These are phyloP conservation scores for Hyphodiscus hymeniophilus DNA, from an alignment of 495 filamentous ascomycete genomes.

Conservation along the genomic window DNA sequence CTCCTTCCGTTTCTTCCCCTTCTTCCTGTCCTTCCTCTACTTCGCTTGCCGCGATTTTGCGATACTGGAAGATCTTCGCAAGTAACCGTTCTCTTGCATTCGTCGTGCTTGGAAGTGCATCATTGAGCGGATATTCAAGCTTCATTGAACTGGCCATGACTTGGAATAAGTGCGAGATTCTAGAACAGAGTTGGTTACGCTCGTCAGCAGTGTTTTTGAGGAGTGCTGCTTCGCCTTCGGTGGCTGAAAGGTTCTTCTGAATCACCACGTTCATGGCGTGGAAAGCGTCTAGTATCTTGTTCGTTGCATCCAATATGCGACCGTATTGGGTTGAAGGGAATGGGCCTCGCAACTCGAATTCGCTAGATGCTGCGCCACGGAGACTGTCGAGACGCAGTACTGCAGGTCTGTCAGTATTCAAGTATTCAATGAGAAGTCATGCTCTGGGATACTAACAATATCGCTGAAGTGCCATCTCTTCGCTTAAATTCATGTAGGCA, in stretches of 20 bases:
- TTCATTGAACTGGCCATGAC: constrained; percentile 89
- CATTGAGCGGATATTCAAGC: constrained; percentile 85
- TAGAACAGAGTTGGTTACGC: constrained; percentile 64
- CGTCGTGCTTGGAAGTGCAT: constrained; percentile 74
- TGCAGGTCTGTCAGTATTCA: constrained; percentile 25
- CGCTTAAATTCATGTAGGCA: constrained; percentile 72
- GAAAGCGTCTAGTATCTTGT: constrained; percentile 81
- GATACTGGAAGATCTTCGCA: constrained; percentile 82
- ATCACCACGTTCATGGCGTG: constrained; percentile 94
- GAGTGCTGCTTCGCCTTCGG: constrained; percentile 69
- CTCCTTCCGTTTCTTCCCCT: constrained; percentile 19
- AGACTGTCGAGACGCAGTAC: constrained; percentile 62
- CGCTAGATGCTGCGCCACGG: constrained; percentile 61
- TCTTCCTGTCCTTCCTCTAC: constrained; percentile 21
- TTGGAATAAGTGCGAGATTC: constrained; percentile 90
- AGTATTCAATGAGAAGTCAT: neutral
- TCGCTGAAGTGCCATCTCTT: constrained; percentile 60
- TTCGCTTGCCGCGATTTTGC: constrained; percentile 52
- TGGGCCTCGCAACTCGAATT: constrained; percentile 77
- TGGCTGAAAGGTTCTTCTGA: constrained; percentile 66
- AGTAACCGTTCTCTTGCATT: constrained; percentile 74
- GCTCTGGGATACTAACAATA: constrained; percentile 25
- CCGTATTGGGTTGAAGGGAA: constrained; percentile 66
- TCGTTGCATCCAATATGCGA: constrained; percentile 67
- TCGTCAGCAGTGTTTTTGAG: constrained; percentile 75